Evolutionary conservation across 2,329 filamentous ascomycete species (phyloP).

Genomic region (Leptodontidium sp.): DNA sequence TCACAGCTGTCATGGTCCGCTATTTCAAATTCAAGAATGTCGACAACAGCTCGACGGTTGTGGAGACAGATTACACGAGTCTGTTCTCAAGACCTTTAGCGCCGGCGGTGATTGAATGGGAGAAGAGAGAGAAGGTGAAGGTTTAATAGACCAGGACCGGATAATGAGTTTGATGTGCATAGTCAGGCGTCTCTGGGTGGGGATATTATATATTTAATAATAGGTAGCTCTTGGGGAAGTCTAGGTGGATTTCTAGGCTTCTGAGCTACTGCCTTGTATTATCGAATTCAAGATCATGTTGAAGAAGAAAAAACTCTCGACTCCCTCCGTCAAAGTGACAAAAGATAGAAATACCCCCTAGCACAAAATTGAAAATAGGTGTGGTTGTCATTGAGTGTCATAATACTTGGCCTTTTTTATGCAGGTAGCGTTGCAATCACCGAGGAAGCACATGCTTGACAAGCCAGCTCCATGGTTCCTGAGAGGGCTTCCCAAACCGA

Average conservation of each 20-base stretch:
- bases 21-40: conserved; percentile 81
- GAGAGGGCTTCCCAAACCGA: background rate
- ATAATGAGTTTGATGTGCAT: conserved; percentile 35
- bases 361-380: background rate
- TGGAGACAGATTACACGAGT: conserved; percentile 73
- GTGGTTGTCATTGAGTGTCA: background rate
- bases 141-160: conserved; percentile 4
- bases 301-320: conserved; percentile 7
- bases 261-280: conserved; percentile 1
- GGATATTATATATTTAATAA: conserved; percentile 33
- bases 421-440: background rate
- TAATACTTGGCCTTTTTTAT: background rate
- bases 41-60: conserved; percentile 73
- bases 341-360: background rate
- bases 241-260: background rate
- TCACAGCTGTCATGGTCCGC: conserved; percentile 78
- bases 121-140: conserved; percentile 63
- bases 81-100: conserved; percentile 78
- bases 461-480: background rate
- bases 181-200: conserved; percentile 25
- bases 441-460: conserved; percentile 21
- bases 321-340: background rate
- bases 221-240: conserved; percentile 19
- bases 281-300: background rate
- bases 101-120: conserved; percentile 78